Conservation (phyloP, 1,139 yeast species). For the Tardiomyces digboiensis region DNA sequence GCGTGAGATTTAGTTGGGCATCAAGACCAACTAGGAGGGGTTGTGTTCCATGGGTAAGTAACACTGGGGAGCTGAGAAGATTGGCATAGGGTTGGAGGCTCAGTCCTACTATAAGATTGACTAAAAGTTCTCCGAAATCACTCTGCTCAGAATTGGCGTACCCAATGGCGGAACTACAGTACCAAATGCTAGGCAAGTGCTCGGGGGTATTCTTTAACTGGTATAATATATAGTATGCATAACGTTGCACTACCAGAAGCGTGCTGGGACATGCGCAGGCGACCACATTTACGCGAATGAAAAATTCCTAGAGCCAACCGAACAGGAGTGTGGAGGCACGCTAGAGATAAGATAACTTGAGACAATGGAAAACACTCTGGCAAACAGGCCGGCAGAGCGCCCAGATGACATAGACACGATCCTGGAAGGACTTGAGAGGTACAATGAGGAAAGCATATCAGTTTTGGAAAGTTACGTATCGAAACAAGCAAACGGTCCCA, state of each 20-base stretch:
- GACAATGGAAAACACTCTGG: conserved; percentile 22
- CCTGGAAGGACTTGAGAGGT: conserved; percentile 33
- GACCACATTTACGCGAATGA: not conserved
- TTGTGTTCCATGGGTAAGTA: too few relatives aligned
- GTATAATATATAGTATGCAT: too few relatives aligned
- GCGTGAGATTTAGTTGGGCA: too few relatives aligned
- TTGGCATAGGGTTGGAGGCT: too few relatives aligned
- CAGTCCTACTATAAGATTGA: too few relatives aligned
- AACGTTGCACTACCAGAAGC: not conserved
- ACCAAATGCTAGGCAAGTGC: too few relatives aligned
- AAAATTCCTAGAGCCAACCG: not conserved
- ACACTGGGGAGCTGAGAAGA: too few relatives aligned
- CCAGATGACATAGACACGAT: conserved; percentile 30
- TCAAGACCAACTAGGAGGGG: too few relatives aligned
- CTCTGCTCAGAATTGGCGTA: too few relatives aligned
- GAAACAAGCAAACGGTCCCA: conserved; percentile 28
- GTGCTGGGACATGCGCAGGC: not conserved
- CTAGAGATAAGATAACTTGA: not conserved
- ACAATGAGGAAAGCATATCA: conserved; percentile 35
- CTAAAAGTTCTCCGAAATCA: too few relatives aligned
- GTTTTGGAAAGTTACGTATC: conserved; percentile 34
- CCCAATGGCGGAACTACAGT: too few relatives aligned
- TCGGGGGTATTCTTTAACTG: too few relatives aligned
- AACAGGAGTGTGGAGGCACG: not conserved
- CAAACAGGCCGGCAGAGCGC: conserved; percentile 26